Evolutionary conservation across 1,284 basidiomycete species (phyloP).

Genomic region (Ganoderma lucidum): DNA sequence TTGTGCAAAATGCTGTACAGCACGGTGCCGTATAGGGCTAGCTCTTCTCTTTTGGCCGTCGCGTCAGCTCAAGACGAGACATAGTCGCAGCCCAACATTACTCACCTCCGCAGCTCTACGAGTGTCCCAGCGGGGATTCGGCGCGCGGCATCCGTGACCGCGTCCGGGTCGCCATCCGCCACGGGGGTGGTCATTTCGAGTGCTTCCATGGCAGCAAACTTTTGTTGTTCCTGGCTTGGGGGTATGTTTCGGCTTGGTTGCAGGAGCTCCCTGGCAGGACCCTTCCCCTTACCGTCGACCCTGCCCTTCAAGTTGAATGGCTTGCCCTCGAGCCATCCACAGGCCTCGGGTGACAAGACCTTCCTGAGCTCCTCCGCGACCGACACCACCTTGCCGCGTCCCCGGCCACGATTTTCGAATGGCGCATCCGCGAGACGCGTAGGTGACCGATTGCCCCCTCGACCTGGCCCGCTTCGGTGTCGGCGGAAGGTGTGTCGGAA

Average conservation of each 20-base stretch:
- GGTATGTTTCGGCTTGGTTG: neutral
- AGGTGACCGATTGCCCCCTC: neutral
- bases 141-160: slow-evolving; percentile 2
- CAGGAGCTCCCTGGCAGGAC: neutral
- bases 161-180: slow-evolving; percentile 10
- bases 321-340: slow-evolving; percentile 23
- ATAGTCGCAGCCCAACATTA: slow-evolving; percentile 9
- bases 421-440: neutral
- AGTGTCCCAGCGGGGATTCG: slow-evolving; percentile 55
- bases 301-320: neutral
- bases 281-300: slow-evolving; percentile 5
- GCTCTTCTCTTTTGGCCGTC: slow-evolving; percentile 15
- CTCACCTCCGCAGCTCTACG: slow-evolving; percentile 67
- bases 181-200: no score
- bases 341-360: slow-evolving; percentile 27
- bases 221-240: slow-evolving; percentile 20
- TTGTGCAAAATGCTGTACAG: slow-evolving; percentile 33
- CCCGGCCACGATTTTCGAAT: neutral
- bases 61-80: neutral
- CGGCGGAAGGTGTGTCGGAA: slow-evolving; percentile 21
- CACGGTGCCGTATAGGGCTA: slow-evolving; percentile 21
- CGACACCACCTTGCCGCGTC: neutral
- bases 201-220: slow-evolving; percentile 16
- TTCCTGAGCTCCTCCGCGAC: slow-evolving; percentile 18
- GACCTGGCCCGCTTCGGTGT: slow-evolving; percentile 10